These are phyloP conservation scores for Cercospora sp. DNA, from an alignment of 2,329 filamentous ascomycete species.

Conservation along the genomic window DNA sequence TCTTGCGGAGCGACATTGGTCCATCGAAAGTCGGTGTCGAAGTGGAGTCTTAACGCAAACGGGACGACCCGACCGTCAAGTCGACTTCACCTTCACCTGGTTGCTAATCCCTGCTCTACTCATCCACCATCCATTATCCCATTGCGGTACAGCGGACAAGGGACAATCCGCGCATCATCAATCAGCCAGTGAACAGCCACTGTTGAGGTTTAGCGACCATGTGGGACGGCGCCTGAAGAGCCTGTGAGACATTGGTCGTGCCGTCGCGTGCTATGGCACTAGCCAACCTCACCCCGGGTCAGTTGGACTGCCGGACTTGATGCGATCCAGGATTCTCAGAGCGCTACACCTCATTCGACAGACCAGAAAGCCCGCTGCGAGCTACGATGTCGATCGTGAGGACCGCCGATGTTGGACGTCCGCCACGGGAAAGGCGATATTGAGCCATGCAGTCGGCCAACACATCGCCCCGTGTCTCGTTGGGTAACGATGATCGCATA, in stretches of 20 bases:
- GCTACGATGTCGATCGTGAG: background rate
- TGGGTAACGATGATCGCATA: background rate
- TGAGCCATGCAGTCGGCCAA: conserved; percentile 7
- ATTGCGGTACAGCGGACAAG: background rate
- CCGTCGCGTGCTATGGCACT: conserved; percentile 6
- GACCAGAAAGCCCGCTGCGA: background rate
- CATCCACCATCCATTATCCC: conserved; percentile 3
- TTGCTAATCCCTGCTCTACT: background rate
- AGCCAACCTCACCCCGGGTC: background rate
- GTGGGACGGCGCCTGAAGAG: background rate
- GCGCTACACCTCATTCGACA: background rate
- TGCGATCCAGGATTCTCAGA: background rate
- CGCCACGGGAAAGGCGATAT: conserved; percentile 3
- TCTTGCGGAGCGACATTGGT: background rate
- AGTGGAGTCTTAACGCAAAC: background rate
- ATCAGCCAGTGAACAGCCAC: background rate
- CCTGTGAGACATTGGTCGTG: conserved; percentile 3
- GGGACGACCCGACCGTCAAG: background rate
- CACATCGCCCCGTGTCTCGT: conserved; percentile 3
- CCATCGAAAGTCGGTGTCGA: background rate
- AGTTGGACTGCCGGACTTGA: conserved; percentile 6
- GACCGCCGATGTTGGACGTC: background rate
- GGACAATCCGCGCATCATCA: background rate
- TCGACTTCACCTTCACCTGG: conserved; percentile 1
- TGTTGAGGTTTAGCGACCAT: background rate